Evolutionary conservation across 1,139 yeast species (phyloP).

Genomic region (Kurtzmaniella quercitrusa): DNA sequence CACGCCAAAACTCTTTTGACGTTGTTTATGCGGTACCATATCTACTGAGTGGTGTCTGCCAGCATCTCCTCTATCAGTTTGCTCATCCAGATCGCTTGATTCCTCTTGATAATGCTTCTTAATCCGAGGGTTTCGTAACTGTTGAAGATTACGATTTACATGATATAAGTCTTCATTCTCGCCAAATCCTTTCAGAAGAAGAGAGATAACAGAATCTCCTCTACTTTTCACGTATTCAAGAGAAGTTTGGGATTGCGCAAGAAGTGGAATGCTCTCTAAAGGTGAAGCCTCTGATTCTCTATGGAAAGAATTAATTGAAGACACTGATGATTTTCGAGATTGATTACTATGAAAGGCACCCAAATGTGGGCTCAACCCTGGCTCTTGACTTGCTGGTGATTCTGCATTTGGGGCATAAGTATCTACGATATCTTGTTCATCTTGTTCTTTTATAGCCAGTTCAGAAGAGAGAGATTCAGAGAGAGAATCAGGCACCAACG

Average conservation of each 20-base stretch:
- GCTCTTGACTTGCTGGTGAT: not conserved
- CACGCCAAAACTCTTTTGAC: conserved; percentile 28
- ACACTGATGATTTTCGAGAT: conserved; percentile 21
- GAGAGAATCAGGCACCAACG: not conserved
- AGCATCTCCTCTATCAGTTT: not conserved
- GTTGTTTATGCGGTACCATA: conserved; percentile 7
- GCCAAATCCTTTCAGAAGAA: conserved; percentile 19
- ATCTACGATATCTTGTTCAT: conserved; percentile 17
- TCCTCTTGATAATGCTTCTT: conserved; percentile 29
- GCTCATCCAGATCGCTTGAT: conserved; percentile 2
- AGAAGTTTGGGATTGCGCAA: conserved; percentile 28
- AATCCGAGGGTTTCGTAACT: conserved; percentile 33
- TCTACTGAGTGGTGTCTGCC: not conserved
- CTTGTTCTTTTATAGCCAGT: not conserved
- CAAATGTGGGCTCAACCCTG: conserved; percentile 1
- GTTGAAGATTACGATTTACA: conserved; percentile 21
- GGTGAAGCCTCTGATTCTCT: conserved; percentile 16
- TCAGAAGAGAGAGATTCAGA: not conserved
- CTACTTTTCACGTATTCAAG: conserved; percentile 12
- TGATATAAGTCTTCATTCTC: conserved; percentile 17
- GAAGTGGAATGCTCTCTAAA: conserved; percentile 36
- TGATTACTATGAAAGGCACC: not conserved
- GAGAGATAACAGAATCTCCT: conserved; percentile 19
- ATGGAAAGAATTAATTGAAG: conserved; percentile 19
- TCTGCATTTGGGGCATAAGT: not conserved